A percentile compares a stretch with the other conserved stretches of the same genome.
Conservation (phyloP, 805 yeast genomes). For the Yarrowia sp. region DNA sequence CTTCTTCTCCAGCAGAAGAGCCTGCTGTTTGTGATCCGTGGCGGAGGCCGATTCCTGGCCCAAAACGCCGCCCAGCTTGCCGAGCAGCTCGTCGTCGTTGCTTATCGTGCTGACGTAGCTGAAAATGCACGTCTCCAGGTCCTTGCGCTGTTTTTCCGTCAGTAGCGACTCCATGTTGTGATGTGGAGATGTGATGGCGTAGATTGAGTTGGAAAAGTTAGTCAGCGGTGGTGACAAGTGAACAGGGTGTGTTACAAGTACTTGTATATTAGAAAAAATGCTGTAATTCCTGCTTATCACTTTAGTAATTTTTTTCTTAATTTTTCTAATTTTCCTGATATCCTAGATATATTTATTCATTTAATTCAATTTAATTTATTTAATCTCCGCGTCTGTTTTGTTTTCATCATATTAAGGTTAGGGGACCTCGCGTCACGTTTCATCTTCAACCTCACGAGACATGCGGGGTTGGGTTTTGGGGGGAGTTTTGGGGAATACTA, state of each 20-base stretch:
- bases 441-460: too few species aligned
- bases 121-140: slow-evolving; percentile 48
- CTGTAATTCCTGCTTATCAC: too few species aligned
- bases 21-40: slow-evolving; percentile 34
- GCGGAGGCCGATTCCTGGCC: slow-evolving; percentile 2
- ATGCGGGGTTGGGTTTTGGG: too few species aligned
- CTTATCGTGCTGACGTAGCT: slow-evolving; percentile 34
- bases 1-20: slow-evolving; percentile 60
- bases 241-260: too few species aligned
- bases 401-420: too few species aligned
- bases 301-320: too few species aligned
- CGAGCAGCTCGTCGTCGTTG: neutral
- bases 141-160: slow-evolving; percentile 46
- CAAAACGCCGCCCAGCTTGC: slow-evolving; percentile 26
- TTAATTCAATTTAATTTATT: too few species aligned
- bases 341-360: too few species aligned
- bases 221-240: neutral
- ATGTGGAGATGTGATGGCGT: neutral
- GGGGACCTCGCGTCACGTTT: slow-evolving; percentile 13
- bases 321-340: too few species aligned
- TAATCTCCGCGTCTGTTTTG: too few species aligned
- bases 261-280: too few species aligned
- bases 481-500: too few species aligned
- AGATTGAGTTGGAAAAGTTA: neutral
- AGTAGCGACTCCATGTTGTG: slow-evolving; percentile 37